Evolutionary conservation across 768 basidiomycete species (phyloP), one percentile per base, ranked within the genome.

Genomic region (Termitomyces sp.): DNA sequence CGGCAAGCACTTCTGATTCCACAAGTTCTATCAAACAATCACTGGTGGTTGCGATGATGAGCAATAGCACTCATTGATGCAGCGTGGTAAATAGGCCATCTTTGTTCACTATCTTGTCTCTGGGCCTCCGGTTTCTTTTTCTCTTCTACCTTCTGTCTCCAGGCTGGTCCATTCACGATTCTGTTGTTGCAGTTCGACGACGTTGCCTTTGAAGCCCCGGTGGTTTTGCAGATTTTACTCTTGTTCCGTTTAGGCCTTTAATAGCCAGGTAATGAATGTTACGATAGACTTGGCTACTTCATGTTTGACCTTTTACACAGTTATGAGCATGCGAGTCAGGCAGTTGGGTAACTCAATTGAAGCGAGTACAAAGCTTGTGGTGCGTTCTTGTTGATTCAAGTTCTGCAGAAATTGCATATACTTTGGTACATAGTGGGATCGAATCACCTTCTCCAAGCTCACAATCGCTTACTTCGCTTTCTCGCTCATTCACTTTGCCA

Each of bases 391-490:
- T 20, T 52, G 18, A 15, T 29, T 8, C 10, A 26, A 36, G 54
- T 46, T 36, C 3, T 55, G 8, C 36, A 5, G 18, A 20, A 45
- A 12, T 34, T 45, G 18, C 26, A 55, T n/a, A 10, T 36, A 31
- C 49, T 54, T 24, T 42, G 54, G 44, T 65, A n/a, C n/a, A n/a
- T n/a, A 90, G 88, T 87, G 86, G 85, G 77, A 82, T 56, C 81
- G 87, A 56, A 74, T 90, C 64, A 85, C 87, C 22, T 82, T 85
- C 65, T 87, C 88, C 49, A 78, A 77, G 37, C 74, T 87, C 54
- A 86, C 89, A 20, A 73, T 78, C 59, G 65, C 82, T 65, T 92
- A 90, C 69, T 82, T 89, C 66, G 54, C 77, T 45, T 87, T 90
- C 68, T 85, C 89, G 22, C 56, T 87, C 52, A 50, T 82, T 46